Evolutionary conservation across 2,329 filamentous ascomycete species (phyloP).

Genomic region (Aspergillus cejpii): DNA sequence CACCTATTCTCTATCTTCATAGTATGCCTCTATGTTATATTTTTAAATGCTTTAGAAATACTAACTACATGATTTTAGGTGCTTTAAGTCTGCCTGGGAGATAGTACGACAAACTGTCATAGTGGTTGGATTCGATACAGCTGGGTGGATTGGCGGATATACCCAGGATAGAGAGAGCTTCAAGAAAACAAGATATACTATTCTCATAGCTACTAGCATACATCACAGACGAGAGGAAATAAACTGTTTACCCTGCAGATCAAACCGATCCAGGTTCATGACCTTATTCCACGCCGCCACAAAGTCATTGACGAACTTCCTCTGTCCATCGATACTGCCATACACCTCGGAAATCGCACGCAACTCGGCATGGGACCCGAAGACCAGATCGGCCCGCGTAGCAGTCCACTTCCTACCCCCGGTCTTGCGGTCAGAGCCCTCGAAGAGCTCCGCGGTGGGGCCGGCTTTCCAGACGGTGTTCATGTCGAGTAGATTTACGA

Average conservation of each 20-base stretch:
- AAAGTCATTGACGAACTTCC: constrained; percentile 66
- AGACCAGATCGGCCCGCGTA: constrained; percentile 62
- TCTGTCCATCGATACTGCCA: constrained; percentile 51
- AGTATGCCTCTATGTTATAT: too few relatives aligned
- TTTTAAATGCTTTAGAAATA: too few relatives aligned
- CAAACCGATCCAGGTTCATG: constrained; percentile 66
- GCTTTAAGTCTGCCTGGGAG: too few relatives aligned
- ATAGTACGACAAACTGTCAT: too few relatives aligned
- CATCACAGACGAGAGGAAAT: background rate
- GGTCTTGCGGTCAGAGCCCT: constrained; percentile 59
- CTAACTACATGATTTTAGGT: too few relatives aligned
- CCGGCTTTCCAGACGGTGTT: constrained; percentile 58
- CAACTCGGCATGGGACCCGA: constrained; percentile 68
- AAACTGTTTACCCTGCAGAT: constrained; percentile 28
- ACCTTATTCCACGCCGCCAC: constrained; percentile 67
- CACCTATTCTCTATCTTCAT: too few relatives aligned
- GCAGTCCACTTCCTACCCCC: constrained; percentile 62
- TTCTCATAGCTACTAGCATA: too few relatives aligned
- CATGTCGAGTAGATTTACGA: constrained; percentile 68
- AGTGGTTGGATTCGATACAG: too few relatives aligned
- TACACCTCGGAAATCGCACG: constrained; percentile 66
- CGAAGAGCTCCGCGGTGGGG: constrained; percentile 52
- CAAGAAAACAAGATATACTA: too few relatives aligned
- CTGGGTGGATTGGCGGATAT: too few relatives aligned
- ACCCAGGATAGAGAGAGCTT: too few relatives aligned